Evolutionary conservation across 192 early-diverging fungal genomes (phyloP).

Genomic region (Coemansia interrupta): DNA sequence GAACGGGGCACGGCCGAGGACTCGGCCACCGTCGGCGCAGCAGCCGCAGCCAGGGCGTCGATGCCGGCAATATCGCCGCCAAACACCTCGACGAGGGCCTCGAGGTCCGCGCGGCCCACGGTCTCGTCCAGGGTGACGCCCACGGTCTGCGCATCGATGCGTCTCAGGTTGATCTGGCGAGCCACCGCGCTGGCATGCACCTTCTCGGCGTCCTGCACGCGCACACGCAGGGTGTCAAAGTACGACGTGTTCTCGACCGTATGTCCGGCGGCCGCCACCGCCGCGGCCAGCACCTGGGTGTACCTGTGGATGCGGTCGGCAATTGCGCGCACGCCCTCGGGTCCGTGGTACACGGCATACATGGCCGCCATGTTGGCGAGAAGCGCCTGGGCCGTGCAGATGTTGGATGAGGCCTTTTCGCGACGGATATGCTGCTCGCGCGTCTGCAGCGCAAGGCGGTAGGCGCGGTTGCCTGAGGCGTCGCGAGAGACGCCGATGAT

Average conservation of each 20-base stretch:
- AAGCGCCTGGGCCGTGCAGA: constrained; percentile 98
- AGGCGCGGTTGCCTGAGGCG: constrained; percentile 78
- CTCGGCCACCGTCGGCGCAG: constrained; percentile 54
- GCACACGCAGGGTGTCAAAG: constrained; percentile 95
- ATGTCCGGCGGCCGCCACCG: constrained; percentile 73
- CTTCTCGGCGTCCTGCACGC: constrained; percentile 58
- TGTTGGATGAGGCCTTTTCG: constrained; percentile 98
- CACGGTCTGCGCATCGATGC: constrained; percentile 70
- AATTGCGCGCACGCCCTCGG: constrained; percentile 83
- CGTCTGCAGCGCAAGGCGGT: constrained; percentile 93
- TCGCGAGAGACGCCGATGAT: constrained; percentile 96
- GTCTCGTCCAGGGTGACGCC: constrained; percentile 93
- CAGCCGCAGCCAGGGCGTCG: constrained; percentile 44
- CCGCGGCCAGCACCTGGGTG: constrained; percentile 75
- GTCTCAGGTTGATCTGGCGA: constrained; percentile 83
- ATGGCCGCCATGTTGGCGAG: constrained; percentile 99
- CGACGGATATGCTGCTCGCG: constrained; percentile 99
- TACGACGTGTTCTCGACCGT: constrained; percentile 76
- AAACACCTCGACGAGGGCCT: constrained; percentile 77
- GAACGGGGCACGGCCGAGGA: constrained; percentile 56
- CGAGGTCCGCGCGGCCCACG: constrained; percentile 76
- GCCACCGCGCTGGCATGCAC: constrained; percentile 71
- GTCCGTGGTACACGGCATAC: constrained; percentile 99
- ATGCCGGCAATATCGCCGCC: constrained; percentile 59
- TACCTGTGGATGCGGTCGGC: constrained; percentile 92